Conservation (phyloP, 331 rosid species). For the Malus hybrid region DNA sequence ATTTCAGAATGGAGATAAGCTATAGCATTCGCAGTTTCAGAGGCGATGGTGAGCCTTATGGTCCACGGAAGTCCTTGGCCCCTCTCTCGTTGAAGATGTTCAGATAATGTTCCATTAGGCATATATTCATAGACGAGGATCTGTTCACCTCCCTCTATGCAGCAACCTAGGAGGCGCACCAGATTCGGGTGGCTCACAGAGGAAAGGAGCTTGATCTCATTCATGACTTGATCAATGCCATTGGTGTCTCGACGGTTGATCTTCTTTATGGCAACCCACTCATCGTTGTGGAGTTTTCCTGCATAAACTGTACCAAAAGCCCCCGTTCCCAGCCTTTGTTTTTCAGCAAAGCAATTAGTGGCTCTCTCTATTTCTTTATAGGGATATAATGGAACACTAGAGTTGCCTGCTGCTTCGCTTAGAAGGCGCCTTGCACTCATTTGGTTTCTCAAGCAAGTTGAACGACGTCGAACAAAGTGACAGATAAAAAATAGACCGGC, state of each 20-base stretch:
- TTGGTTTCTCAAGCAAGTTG: constrained; percentile 50
- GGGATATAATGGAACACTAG: constrained; percentile 62
- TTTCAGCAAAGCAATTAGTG: constrained; percentile 66
- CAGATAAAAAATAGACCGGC: constrained; percentile 40
- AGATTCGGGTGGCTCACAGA: constrained; percentile 92
- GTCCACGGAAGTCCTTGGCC: constrained; percentile 81
- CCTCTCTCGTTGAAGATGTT: constrained; percentile 71
- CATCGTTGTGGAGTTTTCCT: constrained; percentile 63
- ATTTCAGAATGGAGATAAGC: constrained; percentile 85
- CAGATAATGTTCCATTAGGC: constrained; percentile 20
- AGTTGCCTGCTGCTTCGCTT: constrained; percentile 71
- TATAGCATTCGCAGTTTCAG: constrained; percentile 87
- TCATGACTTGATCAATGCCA: constrained; percentile 82
- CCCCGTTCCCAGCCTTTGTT: constrained; percentile 76
- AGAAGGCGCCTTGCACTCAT: constrained; percentile 65
- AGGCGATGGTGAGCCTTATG: constrained; percentile 64
- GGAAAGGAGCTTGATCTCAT: constrained; percentile 90
- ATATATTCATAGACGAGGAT: constrained; percentile 72
- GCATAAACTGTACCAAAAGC: constrained; percentile 90
- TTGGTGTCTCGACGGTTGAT: constrained; percentile 72
- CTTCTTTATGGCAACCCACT: constrained; percentile 76
- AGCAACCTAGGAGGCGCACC: constrained; percentile 89
- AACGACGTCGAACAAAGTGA: constrained; percentile 47
- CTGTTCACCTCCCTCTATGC: constrained; percentile 79
- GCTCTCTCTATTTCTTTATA: constrained; percentile 78